A percentile compares a stretch with the other conserved stretches of the same genome.
phyloP scores from a whole-genome alignment of 1,139 yeast genomes.

The Debaryomyces subglobosus region DNA sequence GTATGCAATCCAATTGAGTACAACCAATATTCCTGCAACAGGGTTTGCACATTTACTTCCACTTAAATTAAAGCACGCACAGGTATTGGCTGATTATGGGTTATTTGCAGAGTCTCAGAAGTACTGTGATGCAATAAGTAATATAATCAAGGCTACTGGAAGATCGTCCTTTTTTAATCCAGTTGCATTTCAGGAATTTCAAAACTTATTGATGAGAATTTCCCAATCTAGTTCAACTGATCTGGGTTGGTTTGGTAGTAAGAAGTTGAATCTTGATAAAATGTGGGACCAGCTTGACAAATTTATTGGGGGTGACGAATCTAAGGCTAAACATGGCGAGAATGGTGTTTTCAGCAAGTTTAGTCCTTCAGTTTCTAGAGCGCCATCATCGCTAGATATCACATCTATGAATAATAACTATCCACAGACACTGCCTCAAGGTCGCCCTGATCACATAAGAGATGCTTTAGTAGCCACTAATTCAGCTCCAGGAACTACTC shows the following conservation, averaged over 20 bases:
- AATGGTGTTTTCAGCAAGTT: constrained; percentile 74
- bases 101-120: constrained; percentile 56
- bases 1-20: constrained; percentile 41
- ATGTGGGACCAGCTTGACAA: constrained; percentile 90
- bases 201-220: constrained; percentile 45
- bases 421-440: constrained; percentile 15
- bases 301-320: constrained; percentile 88
- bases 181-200: constrained; percentile 35
- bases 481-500: constrained; percentile 13
- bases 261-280: constrained; percentile 78
- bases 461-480: constrained; percentile 4
- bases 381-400: constrained; percentile 51
- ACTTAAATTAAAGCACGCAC: constrained; percentile 64
- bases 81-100: constrained; percentile 67
- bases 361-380: constrained; percentile 64
- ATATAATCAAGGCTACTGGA: constrained; percentile 45
- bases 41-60: constrained; percentile 59
- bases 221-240: constrained; percentile 46
- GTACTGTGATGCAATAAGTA: constrained; percentile 56
- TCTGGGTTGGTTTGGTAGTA: constrained; percentile 62
- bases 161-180: constrained; percentile 45
- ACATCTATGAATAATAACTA: constrained; percentile 17
- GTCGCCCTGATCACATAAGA: constrained; percentile 4
- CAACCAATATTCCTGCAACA: constrained; percentile 23
- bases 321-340: constrained; percentile 37